Percentiles rank a stretch among this genome's conserved stretches.
phyloP scores from a whole-genome alignment of 352 stramenopile genomes.

The Phytophthora colocasiae region DNA sequence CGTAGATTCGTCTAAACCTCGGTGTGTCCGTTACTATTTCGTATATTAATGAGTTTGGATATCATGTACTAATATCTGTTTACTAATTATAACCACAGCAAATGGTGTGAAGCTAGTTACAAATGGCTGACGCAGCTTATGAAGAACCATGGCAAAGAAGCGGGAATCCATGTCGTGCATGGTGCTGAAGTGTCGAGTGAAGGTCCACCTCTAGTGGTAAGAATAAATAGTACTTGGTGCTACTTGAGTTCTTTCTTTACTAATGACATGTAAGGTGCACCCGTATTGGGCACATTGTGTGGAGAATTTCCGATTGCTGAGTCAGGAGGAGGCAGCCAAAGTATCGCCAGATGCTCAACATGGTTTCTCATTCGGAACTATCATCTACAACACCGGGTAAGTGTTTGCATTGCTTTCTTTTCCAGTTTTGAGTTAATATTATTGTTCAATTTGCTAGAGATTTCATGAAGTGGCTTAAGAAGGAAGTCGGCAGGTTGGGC shows the following conservation, averaged over 20 bases:
- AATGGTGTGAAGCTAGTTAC: constrained; percentile 76
- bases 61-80: not conserved
- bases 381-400: constrained; percentile 69
- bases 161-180: constrained; percentile 61
- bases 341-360: constrained; percentile 53
- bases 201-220: constrained; percentile 42
- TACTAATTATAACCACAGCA: constrained; percentile 26
- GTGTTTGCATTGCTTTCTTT: not conserved
- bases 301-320: constrained; percentile 60
- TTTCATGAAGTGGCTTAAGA: constrained; percentile 59
- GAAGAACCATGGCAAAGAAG: constrained; percentile 48
- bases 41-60: not conserved
- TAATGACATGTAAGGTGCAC: constrained; percentile 17
- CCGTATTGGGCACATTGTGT: constrained; percentile 75
- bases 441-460: constrained; percentile 27
- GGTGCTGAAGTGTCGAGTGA: constrained; percentile 55
- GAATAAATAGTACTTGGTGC: constrained; percentile 1
- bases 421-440: no score
- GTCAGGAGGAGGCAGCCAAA: constrained; percentile 40
- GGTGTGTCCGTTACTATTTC: constrained; percentile 30
- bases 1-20: constrained; percentile 42
- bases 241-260: no score
- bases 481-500: constrained; percentile 52
- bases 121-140: constrained; percentile 56
- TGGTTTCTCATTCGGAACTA: constrained; percentile 60